Base-by-base conservation (phyloP, 345 rosid genomes). In the Boechera retrofracta region DNA sequence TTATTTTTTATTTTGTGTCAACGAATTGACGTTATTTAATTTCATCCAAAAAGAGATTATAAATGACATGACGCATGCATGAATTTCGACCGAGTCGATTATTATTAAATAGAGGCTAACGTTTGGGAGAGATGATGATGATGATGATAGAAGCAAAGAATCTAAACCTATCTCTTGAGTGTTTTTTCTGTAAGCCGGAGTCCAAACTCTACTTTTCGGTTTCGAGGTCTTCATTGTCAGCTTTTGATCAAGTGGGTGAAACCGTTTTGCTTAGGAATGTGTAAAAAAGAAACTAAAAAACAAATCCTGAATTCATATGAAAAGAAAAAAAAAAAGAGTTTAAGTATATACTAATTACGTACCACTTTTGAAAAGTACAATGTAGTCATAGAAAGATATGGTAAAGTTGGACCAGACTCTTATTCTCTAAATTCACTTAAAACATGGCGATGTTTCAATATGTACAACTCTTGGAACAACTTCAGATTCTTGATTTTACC, bases 141-240 rank as follows among this genome's bases (percentile, higher is more conserved):
- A 31, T 55, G 73, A 31, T 44, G 63, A 69, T 5, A 55, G 7
- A 21, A 16, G 76, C 35, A 32, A 49, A n/a, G 58, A 51, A 62
- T 48, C 12, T 49, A 60, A 21, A 47, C 61, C 28, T 47, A 39
- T 52, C 16, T 44, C 48, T 59, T 0, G 62, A 73, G 44, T 73
- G 35, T 28, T 64, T 21, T 73, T 52, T 16, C 54, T 53, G 77
- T 53, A 64, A 54, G 5, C 38, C 64, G 71, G 64, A 64, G 55
- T 73, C 64, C 55, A 53, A 45, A 24, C 16, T 64, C 64, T 64
- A 64, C 64, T 64, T 64, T 73, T 54, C 45, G 3, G 63, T 73
- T 73, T 64, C 31, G 55, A 18, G 9, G 54, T 54, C 45, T 31
- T 24, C 8, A 21, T 12, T 55, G 57, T 32, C 38, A 44, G 71